Percentiles rank a stretch among this genome's conserved stretches.
Conservation (phyloP, 768 basidiomycete species). For the Peribolospora kevripleyi region DNA sequence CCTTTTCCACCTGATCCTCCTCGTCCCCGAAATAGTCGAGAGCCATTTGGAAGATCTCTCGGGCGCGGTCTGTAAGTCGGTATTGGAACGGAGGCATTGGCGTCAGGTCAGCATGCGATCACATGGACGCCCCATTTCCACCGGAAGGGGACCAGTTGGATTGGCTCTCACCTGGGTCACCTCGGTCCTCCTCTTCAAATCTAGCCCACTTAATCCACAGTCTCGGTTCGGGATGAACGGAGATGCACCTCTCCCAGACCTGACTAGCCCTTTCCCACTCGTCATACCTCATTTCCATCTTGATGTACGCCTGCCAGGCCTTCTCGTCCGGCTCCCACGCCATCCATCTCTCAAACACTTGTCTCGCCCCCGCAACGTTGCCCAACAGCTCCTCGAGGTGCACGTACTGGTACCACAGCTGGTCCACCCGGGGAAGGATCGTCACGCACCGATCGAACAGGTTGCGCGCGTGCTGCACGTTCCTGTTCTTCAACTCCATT, state of each 20-base stretch:
- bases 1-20: constrained; percentile 62
- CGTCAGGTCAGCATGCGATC: neutral
- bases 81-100: neutral
- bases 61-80: constrained; percentile 30
- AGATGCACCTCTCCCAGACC: constrained; percentile 71
- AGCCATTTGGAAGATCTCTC: constrained; percentile 75
- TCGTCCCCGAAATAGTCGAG: constrained; percentile 75
- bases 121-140: neutral
- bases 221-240: constrained; percentile 34
- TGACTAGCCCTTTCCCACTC: constrained; percentile 77
- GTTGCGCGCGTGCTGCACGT: constrained; percentile 90
- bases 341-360: constrained; percentile 99
- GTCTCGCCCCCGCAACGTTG: constrained; percentile 84
- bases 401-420: constrained; percentile 98
- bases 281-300: constrained; percentile 78
- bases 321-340: constrained; percentile 99
- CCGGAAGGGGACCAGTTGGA: neutral
- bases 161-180: constrained; percentile 20
- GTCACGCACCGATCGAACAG: constrained; percentile 93
- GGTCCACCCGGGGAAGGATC: constrained; percentile 79
- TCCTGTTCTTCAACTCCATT: constrained; percentile 93
- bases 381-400: constrained; percentile 91
- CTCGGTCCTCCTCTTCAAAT: constrained; percentile 36
- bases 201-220: constrained; percentile 45
- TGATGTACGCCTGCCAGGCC: constrained; percentile 99